A percentile compares a stretch with the other conserved stretches of the same genome.
Evolutionary conservation across 371 early-diverging fungal genomes (phyloP).

Genomic region (Actinomucor elegans): DNA sequence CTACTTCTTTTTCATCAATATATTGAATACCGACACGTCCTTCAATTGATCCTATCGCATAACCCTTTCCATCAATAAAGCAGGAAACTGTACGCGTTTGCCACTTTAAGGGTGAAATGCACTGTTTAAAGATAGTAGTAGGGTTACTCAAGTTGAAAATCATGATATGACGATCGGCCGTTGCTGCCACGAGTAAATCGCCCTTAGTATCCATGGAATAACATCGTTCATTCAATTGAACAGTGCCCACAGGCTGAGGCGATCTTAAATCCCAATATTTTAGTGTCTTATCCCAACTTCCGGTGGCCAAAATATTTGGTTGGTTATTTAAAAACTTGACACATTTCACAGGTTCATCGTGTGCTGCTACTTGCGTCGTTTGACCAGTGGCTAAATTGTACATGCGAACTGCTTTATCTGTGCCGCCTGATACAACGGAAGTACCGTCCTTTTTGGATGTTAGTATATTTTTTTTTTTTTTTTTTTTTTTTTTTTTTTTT

Average conservation of each 20-base stretch:
- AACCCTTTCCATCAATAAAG: conserved; percentile 80
- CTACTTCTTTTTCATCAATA: conserved; percentile 72
- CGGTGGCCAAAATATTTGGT: conserved; percentile 77
- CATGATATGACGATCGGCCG: conserved; percentile 56
- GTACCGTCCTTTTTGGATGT: conserved; percentile 24
- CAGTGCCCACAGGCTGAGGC: conserved; percentile 71
- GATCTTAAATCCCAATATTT: conserved; percentile 92
- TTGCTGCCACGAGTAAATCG: conserved; percentile 30
- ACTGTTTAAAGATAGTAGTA: conserved; percentile 60
- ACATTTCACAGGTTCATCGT: conserved; percentile 78
- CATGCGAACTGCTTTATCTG: conserved; percentile 80
- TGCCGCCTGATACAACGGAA: conserved; percentile 39
- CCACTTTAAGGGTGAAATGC: conserved; percentile 65
- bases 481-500: neutral
- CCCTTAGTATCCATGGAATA: conserved; percentile 83
- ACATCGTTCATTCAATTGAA: conserved; percentile 80
- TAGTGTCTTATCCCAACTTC: conserved; percentile 94
- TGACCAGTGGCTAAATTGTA: conserved; percentile 81
- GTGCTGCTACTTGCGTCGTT: conserved; percentile 72
- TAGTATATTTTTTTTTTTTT: neutral
- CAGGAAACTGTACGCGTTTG: conserved; percentile 82
- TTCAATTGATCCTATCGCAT: conserved; percentile 88
- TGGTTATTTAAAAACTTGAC: conserved; percentile 71
- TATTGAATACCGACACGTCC: conserved; percentile 92
- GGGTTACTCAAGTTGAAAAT: conserved; percentile 84